Percentiles rank a stretch among this genome's conserved stretches.
Conservation (phyloP, 148 eudicot genomes). For the Selenicereus undatus region DNA sequence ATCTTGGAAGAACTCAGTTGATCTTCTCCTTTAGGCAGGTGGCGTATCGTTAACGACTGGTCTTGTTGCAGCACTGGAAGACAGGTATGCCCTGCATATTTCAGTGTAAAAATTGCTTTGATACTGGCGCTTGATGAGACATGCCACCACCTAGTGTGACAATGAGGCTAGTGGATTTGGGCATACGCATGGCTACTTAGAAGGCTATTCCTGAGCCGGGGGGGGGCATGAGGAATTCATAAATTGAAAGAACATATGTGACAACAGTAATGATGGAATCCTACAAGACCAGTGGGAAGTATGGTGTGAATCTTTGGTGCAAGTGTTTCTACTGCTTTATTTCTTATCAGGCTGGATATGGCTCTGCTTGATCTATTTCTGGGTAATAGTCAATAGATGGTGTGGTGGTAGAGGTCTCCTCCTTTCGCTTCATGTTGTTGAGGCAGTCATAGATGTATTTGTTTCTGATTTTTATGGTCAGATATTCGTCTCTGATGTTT, state of each 20-base stretch:
- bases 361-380: neutral
- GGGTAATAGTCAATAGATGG: too few relatives aligned
- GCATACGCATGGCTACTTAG: too few relatives aligned
- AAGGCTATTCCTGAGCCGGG: neutral
- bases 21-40: constrained; percentile 56
- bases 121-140: neutral
- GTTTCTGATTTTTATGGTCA: neutral
- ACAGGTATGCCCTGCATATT: constrained; percentile 50
- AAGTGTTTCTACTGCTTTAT: neutral
- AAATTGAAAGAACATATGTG: neutral
- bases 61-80: constrained; percentile 87
- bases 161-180: too few relatives aligned
- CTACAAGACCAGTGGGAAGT: neutral
- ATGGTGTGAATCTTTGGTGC: neutral
- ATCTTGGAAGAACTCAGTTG: constrained; percentile 23
- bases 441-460: neutral
- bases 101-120: neutral
- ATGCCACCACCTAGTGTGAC: too few relatives aligned
- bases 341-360: neutral
- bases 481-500: neutral
- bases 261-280: neutral
- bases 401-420: neutral
- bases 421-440: neutral
- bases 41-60: constrained; percentile 83
- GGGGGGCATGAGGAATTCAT: neutral